These are phyloP conservation scores for Diutina neorugosa DNA, from an alignment of 1,139 yeast species.

Conservation along the genomic window DNA sequence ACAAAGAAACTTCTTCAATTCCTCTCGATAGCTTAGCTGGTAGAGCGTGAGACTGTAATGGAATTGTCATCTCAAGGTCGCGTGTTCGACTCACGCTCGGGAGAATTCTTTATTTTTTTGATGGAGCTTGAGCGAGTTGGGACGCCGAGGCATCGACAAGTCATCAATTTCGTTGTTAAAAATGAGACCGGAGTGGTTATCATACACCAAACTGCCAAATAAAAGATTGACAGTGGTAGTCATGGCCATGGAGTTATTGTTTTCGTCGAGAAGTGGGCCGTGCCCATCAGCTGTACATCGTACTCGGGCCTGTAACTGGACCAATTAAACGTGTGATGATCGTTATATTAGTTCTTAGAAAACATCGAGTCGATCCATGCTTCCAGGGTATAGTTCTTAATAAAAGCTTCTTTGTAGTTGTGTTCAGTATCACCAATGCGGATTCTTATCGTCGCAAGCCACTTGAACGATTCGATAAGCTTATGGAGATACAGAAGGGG, in stretches of 20 bases:
- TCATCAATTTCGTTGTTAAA: conserved; percentile 94
- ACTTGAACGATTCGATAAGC: conserved; percentile 78
- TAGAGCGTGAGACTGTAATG: conserved; percentile 4
- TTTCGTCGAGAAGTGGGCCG: conserved; percentile 75
- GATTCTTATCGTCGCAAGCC: conserved; percentile 81
- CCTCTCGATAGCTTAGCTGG: conserved; percentile 4
- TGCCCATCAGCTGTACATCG: conserved; percentile 75
- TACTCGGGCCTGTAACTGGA: conserved; percentile 66
- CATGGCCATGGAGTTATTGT: conserved; percentile 67
- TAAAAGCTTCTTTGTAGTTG: conserved; percentile 15
- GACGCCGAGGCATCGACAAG: conserved; percentile 58
- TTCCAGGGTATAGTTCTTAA: conserved; percentile 17
- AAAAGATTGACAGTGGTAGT: conserved; percentile 84
- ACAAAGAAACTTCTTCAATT: neutral
- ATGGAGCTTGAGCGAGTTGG: neutral
- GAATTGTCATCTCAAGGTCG: conserved; percentile 1
- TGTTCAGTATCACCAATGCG: conserved; percentile 54
- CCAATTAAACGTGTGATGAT: conserved; percentile 53
- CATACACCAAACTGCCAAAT: conserved; percentile 78
- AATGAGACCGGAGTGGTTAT: conserved; percentile 68
- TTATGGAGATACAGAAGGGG: conserved; percentile 40
- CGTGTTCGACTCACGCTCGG: conserved; percentile 4
- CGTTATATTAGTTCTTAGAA: conserved; percentile 32
- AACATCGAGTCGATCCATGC: conserved; percentile 49
- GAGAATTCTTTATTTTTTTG: conserved; percentile 3